Evolutionary conservation across 2,329 filamentous ascomycete species (phyloP).

Genomic region (Clarireedia monteithiana): DNA sequence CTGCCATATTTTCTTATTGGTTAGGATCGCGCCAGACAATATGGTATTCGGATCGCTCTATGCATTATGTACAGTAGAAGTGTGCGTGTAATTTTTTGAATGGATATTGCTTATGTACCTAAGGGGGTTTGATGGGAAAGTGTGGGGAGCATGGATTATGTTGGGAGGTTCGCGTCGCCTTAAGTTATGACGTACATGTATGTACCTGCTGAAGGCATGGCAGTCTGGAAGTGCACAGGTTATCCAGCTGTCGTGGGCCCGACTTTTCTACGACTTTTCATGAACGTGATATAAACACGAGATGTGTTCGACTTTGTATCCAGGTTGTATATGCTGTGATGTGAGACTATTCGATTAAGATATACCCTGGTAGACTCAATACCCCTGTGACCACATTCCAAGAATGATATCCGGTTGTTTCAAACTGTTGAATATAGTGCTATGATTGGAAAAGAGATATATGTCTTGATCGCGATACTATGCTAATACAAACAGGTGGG

Average conservation of each 20-base stretch:
- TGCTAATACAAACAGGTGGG: conserved; percentile 26
- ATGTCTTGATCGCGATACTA: conserved; percentile 28
- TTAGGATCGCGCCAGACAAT: background rate
- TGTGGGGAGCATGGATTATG: conserved; percentile 4
- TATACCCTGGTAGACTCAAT: background rate
- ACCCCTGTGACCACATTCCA: background rate
- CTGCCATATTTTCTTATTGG: conserved; percentile 23
- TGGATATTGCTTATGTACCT: background rate
- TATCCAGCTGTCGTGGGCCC: too few species aligned
- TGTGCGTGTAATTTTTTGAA: background rate
- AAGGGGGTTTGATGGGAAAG: background rate
- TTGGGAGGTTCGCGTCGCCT: conserved; percentile 1
- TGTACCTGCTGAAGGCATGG: background rate
- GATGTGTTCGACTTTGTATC: too few species aligned
- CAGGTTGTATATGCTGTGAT: too few species aligned
- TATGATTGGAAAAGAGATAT: conserved; percentile 7
- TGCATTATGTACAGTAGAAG: conserved; percentile 7
- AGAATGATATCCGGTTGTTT: background rate
- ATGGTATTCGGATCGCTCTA: background rate
- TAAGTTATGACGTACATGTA: conserved; percentile 6
- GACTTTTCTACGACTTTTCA: too few species aligned
- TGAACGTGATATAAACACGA: too few species aligned
- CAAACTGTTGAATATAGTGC: background rate
- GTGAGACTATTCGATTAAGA: too few species aligned
- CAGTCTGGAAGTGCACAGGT: too few species aligned